Evolutionary conservation across 1,139 yeast species (phyloP), one percentile per base, ranked within the genome.

Genomic region (Arxiozyma telluris): DNA sequence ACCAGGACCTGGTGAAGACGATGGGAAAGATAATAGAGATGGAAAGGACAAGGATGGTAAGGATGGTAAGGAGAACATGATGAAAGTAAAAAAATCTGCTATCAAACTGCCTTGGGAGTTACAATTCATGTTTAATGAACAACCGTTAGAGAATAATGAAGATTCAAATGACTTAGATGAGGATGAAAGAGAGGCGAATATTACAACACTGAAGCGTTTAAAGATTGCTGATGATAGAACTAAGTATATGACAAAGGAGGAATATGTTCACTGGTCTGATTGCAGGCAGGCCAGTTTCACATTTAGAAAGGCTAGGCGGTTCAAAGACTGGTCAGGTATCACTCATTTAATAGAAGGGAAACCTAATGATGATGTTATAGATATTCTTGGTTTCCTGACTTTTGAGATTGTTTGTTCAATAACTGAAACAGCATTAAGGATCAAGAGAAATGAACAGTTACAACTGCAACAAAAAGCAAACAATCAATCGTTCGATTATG

Each of bases 271-370:
- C 69, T 93, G 98, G 97, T 87, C 96, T 17, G 99, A 93, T 67
- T 93, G 98, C 72, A 81, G 99, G 60, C 98, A 93, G 69, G 98
- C 98, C 1, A 84, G 95, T 54, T 94, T 93, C 67, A 94, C 98
- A 0, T 93, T 90, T 65, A 78, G 98, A 63, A 93, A 94, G 69
- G 88, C 87, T 20, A 89, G 91, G 68, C 76, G 97, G 64, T 93
- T 93, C 67, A 79, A 95, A 65, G 99, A 93, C 66, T 93, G 98
- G 98, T 94, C 96, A 8, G 96, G 94, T 21, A 81, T 93, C 51
- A 73, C 89, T 0, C 86, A 83, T 54, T 72, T 94, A 50, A 86
- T 96, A 21, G 98, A 94, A 59, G 82, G 94, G 22, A 81, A 94
- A 63, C 96, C 98, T 3, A 88, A 87, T 65, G 98, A 93, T 70